Conservation (phyloP, 208 protist genomes). For the Leishmania turanica region DNA sequence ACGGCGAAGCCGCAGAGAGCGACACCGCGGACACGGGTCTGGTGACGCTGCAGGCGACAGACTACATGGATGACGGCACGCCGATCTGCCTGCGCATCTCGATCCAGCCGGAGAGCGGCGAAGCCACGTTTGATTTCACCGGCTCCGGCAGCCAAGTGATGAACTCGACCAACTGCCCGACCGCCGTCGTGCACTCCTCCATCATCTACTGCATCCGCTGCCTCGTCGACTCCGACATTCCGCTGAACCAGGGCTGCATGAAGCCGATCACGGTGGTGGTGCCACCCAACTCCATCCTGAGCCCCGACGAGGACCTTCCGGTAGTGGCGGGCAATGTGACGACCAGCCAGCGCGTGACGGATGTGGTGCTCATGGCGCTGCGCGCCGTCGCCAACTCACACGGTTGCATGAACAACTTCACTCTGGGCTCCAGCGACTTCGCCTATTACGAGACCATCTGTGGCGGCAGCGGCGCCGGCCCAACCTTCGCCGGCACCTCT, state of each 20-base stretch:
- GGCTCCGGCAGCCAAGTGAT: conserved; percentile 90
- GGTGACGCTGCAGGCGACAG: conserved; percentile 37
- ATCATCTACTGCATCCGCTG: conserved; percentile 96
- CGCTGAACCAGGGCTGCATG: conserved; percentile 95
- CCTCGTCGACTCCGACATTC: conserved; percentile 93
- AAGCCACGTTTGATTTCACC: conserved; percentile 93
- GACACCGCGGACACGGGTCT: conserved; percentile 8
- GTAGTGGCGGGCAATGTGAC: conserved; percentile 97
- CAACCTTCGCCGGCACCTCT: conserved; percentile 74
- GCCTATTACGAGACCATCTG: conserved; percentile 98
- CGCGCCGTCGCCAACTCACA: conserved; percentile 85
- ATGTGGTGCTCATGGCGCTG: conserved; percentile 95
- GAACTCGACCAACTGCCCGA: conserved; percentile 94
- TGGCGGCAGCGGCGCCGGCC: conserved; percentile 93
- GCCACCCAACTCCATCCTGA: conserved; percentile 75
- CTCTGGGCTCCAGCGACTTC: conserved; percentile 91
- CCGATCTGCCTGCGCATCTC: conserved; percentile 80
- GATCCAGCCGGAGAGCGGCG: conserved; percentile 70
- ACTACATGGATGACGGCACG: conserved; percentile 97
- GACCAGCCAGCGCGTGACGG: conserved; percentile 94
- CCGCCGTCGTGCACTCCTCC: conserved; percentile 90
- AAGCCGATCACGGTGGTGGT: conserved; percentile 85
- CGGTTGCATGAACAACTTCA: conserved; percentile 97
- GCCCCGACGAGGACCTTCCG: conserved; percentile 80
- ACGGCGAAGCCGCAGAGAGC: conserved; percentile 30